These are phyloP conservation scores for Elsinoe australis DNA, from an alignment of 2,329 filamentous ascomycete genomes.

Conservation along the genomic window DNA sequence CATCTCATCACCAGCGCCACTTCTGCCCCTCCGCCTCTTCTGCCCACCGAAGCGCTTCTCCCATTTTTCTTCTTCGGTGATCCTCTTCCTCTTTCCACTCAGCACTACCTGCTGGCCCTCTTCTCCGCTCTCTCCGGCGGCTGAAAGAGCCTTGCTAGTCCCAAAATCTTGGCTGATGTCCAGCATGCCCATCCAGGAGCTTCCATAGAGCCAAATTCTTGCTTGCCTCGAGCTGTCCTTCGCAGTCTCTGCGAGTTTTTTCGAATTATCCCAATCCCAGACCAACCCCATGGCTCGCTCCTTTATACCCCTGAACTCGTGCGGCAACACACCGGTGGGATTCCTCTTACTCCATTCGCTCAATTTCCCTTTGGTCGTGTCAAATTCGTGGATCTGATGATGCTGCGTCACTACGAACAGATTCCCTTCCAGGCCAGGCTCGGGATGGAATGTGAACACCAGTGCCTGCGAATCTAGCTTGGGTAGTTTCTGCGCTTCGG, in stretches of 20 bases:
- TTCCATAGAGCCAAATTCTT: constrained; percentile 80
- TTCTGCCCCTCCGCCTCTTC: constrained; percentile 42
- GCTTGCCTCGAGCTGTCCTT: constrained; percentile 31
- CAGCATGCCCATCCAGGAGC: constrained; percentile 84
- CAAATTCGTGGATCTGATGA: constrained; percentile 68
- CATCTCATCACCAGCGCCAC: constrained; percentile 50
- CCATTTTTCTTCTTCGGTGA: constrained; percentile 22
- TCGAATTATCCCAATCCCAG: constrained; percentile 56
- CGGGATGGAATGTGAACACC: constrained; percentile 41
- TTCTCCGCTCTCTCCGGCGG: constrained; percentile 26
- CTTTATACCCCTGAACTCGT: constrained; percentile 63
- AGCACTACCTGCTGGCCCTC: constrained; percentile 19
- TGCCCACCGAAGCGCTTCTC: constrained; percentile 24
- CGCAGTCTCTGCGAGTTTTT: background rate
- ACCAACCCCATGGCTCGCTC: constrained; percentile 77
- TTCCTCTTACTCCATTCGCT: constrained; percentile 84
- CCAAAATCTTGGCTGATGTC: constrained; percentile 67
- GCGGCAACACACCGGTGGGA: constrained; percentile 64
- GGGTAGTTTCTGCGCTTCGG: constrained; percentile 48
- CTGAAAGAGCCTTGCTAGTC: background rate
- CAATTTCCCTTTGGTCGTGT: constrained; percentile 66
- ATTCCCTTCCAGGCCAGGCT: constrained; percentile 23
- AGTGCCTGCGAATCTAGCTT: constrained; percentile 40
- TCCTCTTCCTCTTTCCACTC: constrained; percentile 26
- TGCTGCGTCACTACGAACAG: constrained; percentile 56